These are phyloP conservation scores for Agaricus blazei DNA, from an alignment of 768 basidiomycete species.

Conservation along the genomic window DNA sequence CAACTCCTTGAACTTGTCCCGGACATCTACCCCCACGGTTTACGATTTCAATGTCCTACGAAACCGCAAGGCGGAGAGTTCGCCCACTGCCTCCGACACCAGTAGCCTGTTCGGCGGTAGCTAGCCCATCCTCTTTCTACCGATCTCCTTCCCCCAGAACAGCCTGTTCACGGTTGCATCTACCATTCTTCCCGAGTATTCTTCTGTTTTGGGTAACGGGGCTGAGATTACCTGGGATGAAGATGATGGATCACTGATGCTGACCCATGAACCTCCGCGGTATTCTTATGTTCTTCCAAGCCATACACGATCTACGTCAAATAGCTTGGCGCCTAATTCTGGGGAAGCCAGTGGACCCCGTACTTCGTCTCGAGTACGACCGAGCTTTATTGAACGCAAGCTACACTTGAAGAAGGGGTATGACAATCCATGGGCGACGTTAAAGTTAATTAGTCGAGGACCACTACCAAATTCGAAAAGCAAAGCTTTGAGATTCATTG, in stretches of 20 bases:
- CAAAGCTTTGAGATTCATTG: conserved; percentile 15
- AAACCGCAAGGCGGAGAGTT: background rate
- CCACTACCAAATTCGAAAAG: conserved; percentile 1
- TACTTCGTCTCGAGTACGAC: background rate
- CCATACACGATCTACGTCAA: background rate
- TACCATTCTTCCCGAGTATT: background rate
- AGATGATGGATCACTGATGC: background rate
- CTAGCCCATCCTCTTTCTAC: too few species aligned
- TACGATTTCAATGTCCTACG: too few species aligned
- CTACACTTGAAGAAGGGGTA: conserved; percentile 1
- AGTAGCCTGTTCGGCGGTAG: background rate
- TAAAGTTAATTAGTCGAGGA: conserved; percentile 14
- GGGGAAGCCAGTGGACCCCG: background rate
- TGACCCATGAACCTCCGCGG: background rate
- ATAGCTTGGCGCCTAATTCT: background rate
- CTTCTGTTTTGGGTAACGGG: background rate
- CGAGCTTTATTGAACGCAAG: background rate
- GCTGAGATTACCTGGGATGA: background rate
- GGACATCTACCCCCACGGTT: too few species aligned
- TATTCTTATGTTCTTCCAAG: background rate
- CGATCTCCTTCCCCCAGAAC: background rate
- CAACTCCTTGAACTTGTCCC: too few species aligned
- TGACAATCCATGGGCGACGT: conserved; percentile 14
- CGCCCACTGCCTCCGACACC: background rate
- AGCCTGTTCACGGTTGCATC: background rate